These are phyloP conservation scores for Colletotrichum sp. DNA, from an alignment of 2,329 filamentous ascomycete genomes.

Conservation along the genomic window DNA sequence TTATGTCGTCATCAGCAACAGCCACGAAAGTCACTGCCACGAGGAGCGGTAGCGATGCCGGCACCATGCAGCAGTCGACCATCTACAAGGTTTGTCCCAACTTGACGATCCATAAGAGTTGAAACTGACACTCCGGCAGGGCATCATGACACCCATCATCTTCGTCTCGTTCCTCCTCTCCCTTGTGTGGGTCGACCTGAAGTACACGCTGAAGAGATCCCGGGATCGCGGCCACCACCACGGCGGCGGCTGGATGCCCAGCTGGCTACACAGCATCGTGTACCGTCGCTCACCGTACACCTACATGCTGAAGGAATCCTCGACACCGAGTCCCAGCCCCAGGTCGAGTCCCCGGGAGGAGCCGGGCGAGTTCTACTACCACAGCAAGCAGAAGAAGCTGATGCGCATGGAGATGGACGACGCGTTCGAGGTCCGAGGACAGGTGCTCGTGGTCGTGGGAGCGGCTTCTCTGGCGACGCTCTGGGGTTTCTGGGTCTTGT, in stretches of 20 bases:
- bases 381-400: constrained; percentile 63
- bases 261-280: constrained; percentile 46
- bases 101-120: not conserved
- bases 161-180: constrained; percentile 70
- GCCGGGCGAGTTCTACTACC: constrained; percentile 48
- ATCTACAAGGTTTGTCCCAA: constrained; percentile 27
- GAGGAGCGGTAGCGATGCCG: constrained; percentile 5
- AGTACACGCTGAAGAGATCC: constrained; percentile 56
- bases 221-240: constrained; percentile 34
- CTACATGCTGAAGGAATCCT: constrained; percentile 28
- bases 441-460: constrained; percentile 56
- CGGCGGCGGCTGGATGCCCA: constrained; percentile 33
- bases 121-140: constrained; percentile 28
- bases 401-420: constrained; percentile 67
- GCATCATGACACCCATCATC: constrained; percentile 66
- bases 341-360: constrained; percentile 20
- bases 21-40: constrained; percentile 15
- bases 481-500: constrained; percentile 30
- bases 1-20: constrained; percentile 23
- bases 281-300: constrained; percentile 45
- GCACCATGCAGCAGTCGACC: constrained; percentile 19
- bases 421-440: constrained; percentile 63
- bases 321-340: constrained; percentile 14
- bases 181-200: constrained; percentile 65
- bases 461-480: constrained; percentile 33